These are phyloP conservation scores for Glomus cerebriforme DNA, from an alignment of 192 early-diverging fungal genomes.

Conservation along the genomic window DNA sequence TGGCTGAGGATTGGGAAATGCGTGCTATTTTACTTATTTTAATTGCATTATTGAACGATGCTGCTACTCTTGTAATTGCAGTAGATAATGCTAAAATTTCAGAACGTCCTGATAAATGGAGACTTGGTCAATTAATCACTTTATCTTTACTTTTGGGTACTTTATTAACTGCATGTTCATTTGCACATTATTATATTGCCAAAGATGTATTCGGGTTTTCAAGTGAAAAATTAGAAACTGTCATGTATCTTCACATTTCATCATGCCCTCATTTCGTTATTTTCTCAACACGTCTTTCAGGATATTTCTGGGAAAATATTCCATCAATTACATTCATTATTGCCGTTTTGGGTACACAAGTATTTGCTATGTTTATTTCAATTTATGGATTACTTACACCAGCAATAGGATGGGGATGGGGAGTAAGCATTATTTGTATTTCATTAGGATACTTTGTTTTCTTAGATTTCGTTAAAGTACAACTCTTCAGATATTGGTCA, in stretches of 20 bases:
- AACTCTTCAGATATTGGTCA: slow-evolving; percentile 79
- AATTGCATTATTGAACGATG: slow-evolving; percentile 91
- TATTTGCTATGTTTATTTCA: slow-evolving; percentile 85
- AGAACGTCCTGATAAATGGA: slow-evolving; percentile 88
- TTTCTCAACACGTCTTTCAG: slow-evolving; percentile 86
- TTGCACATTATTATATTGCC: slow-evolving; percentile 84
- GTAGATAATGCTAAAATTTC: slow-evolving; percentile 95
- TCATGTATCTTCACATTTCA: slow-evolving; percentile 94
- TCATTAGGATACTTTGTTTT: slow-evolving; percentile 83
- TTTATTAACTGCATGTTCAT: slow-evolving; percentile 75
- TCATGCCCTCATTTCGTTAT: slow-evolving; percentile 93
- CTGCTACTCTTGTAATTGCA: slow-evolving; percentile 88
- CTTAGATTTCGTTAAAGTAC: slow-evolving; percentile 92
- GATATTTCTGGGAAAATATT: slow-evolving; percentile 86
- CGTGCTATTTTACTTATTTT: slow-evolving; percentile 80
- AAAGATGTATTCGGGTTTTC: slow-evolving; percentile 61
- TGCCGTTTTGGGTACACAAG: slow-evolving; percentile 85
- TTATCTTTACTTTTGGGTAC: slow-evolving; percentile 77
- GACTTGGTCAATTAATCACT: slow-evolving; percentile 88
- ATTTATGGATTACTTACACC: slow-evolving; percentile 69
- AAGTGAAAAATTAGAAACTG: slow-evolving; percentile 69
- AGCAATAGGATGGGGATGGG: slow-evolving; percentile 75
- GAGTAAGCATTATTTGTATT: slow-evolving; percentile 66
- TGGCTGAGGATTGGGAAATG: slow-evolving; percentile 81
- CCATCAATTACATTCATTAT: slow-evolving; percentile 79